Evolutionary conservation across 2,329 filamentous ascomycete species (phyloP).

Genomic region (Talaromyces sp.): DNA sequence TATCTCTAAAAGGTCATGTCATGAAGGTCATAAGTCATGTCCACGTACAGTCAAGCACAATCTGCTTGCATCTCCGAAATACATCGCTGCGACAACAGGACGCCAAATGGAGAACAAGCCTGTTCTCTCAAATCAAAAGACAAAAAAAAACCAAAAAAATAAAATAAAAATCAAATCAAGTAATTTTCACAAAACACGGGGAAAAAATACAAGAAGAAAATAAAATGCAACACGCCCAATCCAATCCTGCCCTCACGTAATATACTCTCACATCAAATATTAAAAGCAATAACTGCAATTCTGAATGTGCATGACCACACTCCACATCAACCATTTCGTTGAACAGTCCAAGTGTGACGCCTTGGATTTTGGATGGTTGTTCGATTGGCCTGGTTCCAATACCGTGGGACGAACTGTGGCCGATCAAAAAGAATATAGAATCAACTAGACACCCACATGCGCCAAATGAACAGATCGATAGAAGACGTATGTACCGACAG

Average conservation of each 20-base stretch:
- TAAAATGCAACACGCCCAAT: neutral
- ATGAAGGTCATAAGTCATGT: conserved; percentile 16
- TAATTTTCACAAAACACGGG: neutral
- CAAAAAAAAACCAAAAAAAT: conserved; percentile 3
- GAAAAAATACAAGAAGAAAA: conserved; percentile 13
- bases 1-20: conserved; percentile 6
- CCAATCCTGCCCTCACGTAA: neutral
- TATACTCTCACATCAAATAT: conserved; percentile 20
- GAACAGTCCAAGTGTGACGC: conserved; percentile 15
- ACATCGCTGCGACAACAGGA: neutral
- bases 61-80: conserved; percentile 1
- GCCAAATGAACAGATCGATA: neutral
- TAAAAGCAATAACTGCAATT: conserved; percentile 77
- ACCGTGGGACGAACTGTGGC: neutral
- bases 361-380: neutral
- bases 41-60: conserved; percentile 16
- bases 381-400: neutral
- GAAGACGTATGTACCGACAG: neutral
- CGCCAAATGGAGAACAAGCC: neutral
- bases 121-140: conserved; percentile 12
- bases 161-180: conserved; percentile 9
- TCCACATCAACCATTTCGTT: conserved; percentile 60
- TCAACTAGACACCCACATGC: neutral
- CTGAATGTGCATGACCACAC: conserved; percentile 55
- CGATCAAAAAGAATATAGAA: neutral